These are phyloP conservation scores for Kodamaea alishanica DNA, from an alignment of 1,139 yeast species.

Conservation along the genomic window DNA sequence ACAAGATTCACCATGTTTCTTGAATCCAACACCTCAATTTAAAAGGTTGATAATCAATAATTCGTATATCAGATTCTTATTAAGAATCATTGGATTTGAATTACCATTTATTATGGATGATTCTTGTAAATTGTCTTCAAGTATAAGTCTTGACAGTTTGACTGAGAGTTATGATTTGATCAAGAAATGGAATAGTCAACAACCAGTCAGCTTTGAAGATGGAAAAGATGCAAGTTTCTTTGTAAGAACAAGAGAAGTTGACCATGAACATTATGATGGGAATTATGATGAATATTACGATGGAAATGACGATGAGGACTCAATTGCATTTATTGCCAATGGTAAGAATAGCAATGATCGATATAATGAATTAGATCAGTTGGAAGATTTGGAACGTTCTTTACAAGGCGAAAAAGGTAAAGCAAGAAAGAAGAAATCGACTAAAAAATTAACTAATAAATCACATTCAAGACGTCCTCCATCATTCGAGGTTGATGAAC, in stretches of 20 bases:
- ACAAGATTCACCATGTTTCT: conserved; percentile 10
- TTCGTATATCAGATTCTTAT: conserved; percentile 32
- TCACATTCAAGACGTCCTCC: conserved; percentile 16
- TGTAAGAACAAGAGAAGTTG: conserved; percentile 25
- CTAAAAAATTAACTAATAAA: conserved; percentile 6
- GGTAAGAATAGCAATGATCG: conserved; percentile 17
- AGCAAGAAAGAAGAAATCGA: conserved; percentile 19
- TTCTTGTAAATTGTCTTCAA: conserved; percentile 26
- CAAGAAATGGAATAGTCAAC: conserved; percentile 30
- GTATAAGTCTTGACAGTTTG: conserved; percentile 19
- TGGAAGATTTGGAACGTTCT: conserved; percentile 32
- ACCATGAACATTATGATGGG: conserved; percentile 19
- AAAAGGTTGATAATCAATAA: conserved; percentile 34
- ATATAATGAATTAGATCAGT: conserved; percentile 27
- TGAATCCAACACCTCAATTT: conserved; percentile 18
- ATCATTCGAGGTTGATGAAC: conserved; percentile 20
- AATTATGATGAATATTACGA: conserved; percentile 19
- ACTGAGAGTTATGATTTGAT: conserved; percentile 23
- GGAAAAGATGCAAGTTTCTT: conserved; percentile 38
- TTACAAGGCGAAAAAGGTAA: conserved; percentile 19
- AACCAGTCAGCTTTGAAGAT: conserved; percentile 40
- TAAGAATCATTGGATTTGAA: conserved; percentile 34
- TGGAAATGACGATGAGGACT: conserved; percentile 19
- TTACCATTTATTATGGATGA: conserved; percentile 36
- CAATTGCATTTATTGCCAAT: conserved; percentile 36